phyloP scores from a whole-genome alignment of 192 early-diverging fungal genomes.

The Dispira parvispora region DNA sequence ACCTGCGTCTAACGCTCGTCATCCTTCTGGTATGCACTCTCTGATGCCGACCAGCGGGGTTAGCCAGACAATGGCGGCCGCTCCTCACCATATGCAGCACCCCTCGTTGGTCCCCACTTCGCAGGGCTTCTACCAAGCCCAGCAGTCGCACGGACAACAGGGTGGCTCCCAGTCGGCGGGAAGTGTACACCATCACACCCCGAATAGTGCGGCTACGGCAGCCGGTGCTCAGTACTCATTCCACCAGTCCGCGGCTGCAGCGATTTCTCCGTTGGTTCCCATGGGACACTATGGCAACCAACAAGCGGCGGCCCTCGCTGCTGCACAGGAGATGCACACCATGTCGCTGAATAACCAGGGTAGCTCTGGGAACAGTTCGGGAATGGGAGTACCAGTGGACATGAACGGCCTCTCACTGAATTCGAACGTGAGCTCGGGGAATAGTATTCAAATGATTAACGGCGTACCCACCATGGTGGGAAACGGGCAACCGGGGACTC shows the following conservation, averaged over 20 bases:
- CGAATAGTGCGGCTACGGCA: neutral
- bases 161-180: neutral
- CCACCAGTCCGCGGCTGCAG: neutral
- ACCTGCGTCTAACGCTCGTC: neutral
- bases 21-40: neutral
- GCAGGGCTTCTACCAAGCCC: conserved; percentile 1
- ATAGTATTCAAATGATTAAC: neutral
- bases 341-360: neutral
- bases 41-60: neutral
- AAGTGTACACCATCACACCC: neutral
- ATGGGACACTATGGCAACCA: neutral
- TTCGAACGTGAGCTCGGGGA: too few species aligned
- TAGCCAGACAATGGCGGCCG: too few species aligned
- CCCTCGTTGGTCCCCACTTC: neutral
- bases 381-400: neutral
- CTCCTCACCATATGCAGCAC: neutral
- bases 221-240: neutral
- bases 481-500: neutral
- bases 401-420: neutral
- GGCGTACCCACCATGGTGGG: neutral
- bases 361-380: neutral
- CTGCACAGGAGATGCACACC: neutral
- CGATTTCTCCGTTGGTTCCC: neutral
- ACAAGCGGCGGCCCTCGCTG: neutral
- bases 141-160: neutral